Evolutionary conservation across 176 grass and related monocot species (phyloP), one percentile per base, ranked within the genome.

Genomic region (Phoenix roebelenii): DNA sequence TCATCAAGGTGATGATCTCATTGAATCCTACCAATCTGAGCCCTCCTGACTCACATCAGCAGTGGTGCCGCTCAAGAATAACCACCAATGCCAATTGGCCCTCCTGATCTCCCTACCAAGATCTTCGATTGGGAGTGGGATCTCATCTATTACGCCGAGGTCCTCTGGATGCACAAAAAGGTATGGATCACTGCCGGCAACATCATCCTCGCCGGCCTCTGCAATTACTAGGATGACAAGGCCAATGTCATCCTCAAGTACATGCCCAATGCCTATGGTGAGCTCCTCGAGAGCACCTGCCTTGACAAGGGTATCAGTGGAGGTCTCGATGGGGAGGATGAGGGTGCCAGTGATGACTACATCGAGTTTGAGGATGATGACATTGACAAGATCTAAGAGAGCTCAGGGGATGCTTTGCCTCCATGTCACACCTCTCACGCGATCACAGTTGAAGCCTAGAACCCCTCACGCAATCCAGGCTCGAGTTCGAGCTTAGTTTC

Each of bases 291-390:
- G 51, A 66, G 17, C 25, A 66, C 50, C 51, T 22, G 50, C 14
- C 64, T 66, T 0, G 54, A 66, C 23, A 25, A 66, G 64, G 64
- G 64, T 15, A 66, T 66, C 44, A 7, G 0, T 30, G 64, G 64
- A 53, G 51, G 64, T 25, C 51, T 66, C 23, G 64, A 66, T 2
- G 51, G 19, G 64, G 64, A 66, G 64, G 64, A 66, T n/a, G 51
- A 66, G 16, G 50, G 50, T 20, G 44, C 14, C 15, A 25, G 22
- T 7, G 44, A 66, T 30, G 64, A 66, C 64, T 66, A 66, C 51
- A 66, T 66, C 7, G 64, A 66, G 50, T 66, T 66, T 51, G 64
- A 66, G 64, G 64, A 66, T 2, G 64, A 66, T 25, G 24, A 66
- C 49, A 66, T 54, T 19, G 64, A 66, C 24, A 66, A 66, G 51